Conservation (phyloP, 2,329 filamentous ascomycete species). For the Talaromyces sp. region DNA sequence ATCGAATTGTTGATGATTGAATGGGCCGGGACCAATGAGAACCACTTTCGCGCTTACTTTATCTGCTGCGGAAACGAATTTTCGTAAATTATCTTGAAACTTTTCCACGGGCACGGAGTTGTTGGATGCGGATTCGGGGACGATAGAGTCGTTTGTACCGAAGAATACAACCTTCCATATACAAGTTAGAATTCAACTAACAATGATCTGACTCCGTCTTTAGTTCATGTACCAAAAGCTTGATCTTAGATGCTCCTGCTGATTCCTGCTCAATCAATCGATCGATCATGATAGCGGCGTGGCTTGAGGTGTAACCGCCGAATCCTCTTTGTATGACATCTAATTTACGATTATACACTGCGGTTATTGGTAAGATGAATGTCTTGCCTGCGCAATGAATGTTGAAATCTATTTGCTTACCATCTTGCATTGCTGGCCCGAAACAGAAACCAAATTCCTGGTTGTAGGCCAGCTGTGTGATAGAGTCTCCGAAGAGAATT, state of each 20-base stretch:
- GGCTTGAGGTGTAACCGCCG: slow-evolving; percentile 4
- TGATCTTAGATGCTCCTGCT: neutral
- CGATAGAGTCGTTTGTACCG: slow-evolving; percentile 9
- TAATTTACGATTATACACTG: slow-evolving; percentile 2
- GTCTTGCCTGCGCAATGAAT: too few relatives aligned
- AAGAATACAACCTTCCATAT: neutral
- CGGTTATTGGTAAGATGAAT: neutral
- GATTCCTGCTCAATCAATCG: slow-evolving; percentile 2
- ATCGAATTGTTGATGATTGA: slow-evolving; percentile 11
- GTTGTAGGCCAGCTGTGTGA: slow-evolving; percentile 5
- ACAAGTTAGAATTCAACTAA: neutral
- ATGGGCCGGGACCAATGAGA: slow-evolving; percentile 4
- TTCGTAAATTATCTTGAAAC: neutral
- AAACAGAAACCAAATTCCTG: slow-evolving; percentile 7
- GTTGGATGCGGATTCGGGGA: neutral
- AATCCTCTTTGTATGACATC: slow-evolving; percentile 9
- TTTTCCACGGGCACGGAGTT: slow-evolving; percentile 2
- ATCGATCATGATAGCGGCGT: slow-evolving; percentile 3
- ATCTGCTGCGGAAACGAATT: neutral
- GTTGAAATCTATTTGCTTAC: neutral
- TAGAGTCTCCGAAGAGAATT: slow-evolving; percentile 8
- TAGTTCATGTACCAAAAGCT: neutral
- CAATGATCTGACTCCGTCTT: too few relatives aligned
- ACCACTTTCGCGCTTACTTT: neutral
- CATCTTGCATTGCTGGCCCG: slow-evolving; percentile 9